Evolutionary conservation across 371 early-diverging fungal genomes (phyloP).

Genomic region (Mortierella sp.): DNA sequence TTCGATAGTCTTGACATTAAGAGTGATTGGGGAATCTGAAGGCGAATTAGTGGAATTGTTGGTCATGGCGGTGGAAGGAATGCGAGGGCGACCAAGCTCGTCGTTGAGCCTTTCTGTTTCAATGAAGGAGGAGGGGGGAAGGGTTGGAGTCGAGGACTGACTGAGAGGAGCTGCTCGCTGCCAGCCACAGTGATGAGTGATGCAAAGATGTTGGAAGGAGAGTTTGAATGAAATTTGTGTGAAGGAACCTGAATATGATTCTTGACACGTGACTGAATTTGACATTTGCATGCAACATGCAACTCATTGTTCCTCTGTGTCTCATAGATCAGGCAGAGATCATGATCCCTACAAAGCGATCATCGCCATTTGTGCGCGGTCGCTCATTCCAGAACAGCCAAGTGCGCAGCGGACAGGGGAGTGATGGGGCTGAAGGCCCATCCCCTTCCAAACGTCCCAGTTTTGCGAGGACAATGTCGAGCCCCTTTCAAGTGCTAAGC

Average conservation of each 20-base stretch:
- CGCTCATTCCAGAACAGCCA: constrained; percentile 35
- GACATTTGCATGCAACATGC: background rate
- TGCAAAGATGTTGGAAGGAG: background rate
- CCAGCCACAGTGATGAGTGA: constrained; percentile 35
- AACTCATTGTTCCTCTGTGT: too few species aligned
- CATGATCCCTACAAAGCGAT: constrained; percentile 48
- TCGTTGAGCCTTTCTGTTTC: background rate
- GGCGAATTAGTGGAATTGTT: constrained; percentile 7
- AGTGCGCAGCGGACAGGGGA: constrained; percentile 5
- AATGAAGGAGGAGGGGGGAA: background rate
- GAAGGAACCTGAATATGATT: background rate
- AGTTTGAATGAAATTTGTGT: background rate
- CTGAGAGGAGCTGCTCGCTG: constrained; percentile 3
- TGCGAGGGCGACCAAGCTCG: background rate
- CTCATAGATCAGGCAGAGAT: background rate
- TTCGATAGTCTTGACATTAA: constrained; percentile 69
- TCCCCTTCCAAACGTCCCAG: constrained; percentile 35
- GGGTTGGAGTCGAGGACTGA: background rate
- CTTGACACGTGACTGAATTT: background rate
- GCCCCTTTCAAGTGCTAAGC: constrained; percentile 50
- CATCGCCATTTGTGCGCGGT: constrained; percentile 50
- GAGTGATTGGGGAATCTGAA: constrained; percentile 58
- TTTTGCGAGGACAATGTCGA: constrained; percentile 37
- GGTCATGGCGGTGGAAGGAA: constrained; percentile 5
- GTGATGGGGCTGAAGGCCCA: constrained; percentile 6